Evolutionary conservation across 202 grass and related monocot species (phyloP), one percentile per base, ranked within the genome.

Genomic region (Setaria viridis): DNA sequence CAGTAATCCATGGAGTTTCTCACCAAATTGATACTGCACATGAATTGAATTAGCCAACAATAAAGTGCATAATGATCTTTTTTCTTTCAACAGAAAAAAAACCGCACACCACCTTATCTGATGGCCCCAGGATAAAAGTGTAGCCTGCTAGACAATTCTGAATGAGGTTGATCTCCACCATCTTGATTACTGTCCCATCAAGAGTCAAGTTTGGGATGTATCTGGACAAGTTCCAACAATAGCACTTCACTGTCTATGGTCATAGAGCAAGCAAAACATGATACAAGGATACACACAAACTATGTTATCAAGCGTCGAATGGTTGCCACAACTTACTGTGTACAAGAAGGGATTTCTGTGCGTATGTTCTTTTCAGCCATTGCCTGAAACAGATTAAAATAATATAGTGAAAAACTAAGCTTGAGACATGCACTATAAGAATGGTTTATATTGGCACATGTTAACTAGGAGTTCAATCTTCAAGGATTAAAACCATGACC

Each of bases 21-120:
- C 93, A 54, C 88, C 91, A 92, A 99, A 99, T 90, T 91, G 91
- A 92, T 98, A 95, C 93, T 98, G 86, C 73, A 89, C 12, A 3
- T 21, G 46, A 87, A 85, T 76, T 87, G 11, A 29, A 71, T 80
- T 85, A 62, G 12, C n/a, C 50, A 86, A 78, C 32, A 70, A 15
- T 20, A 30, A 67, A 72, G 77, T 63, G 48, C 57, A 16, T 76
- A 78, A 85, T 45, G n/a, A 81, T 33, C 55, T 57, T 21, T 21
- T 65, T 85, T 82, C 20, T 72, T 46, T 78, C 42, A 32, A 84
- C 37, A 55, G 76, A 72, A 83, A 11, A 49, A 89, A 77, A 35
- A 91, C 55, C 9, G 82, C 21, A 73, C 71, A 53, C 62, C 43
- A 98, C 96, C 93, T 91, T 94, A 89, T 85, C 84, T 41, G 78